Base-by-base conservation (phyloP, 176 grass and related monocot species). In the Coix lacrymajobi region DNA sequence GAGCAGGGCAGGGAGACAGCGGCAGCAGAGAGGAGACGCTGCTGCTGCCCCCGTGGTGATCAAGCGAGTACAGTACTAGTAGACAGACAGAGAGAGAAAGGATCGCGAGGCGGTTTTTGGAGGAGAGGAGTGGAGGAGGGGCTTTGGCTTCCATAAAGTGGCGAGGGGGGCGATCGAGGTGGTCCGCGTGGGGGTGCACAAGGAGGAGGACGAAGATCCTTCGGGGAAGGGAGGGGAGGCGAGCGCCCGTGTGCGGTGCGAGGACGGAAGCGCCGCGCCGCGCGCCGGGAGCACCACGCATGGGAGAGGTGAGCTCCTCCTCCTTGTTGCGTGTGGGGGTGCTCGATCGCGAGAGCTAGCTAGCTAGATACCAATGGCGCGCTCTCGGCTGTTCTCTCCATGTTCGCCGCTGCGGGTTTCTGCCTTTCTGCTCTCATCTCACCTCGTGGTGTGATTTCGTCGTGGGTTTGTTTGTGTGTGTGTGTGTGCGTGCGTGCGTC, bases 231-330 rank as follows among this genome's bases (percentile, higher is more conserved):
- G n/a, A n/a, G n/a, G 29, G 28, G 16, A 16, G 7, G 31, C 17
- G 71, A 13, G 71, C 17, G 71, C 28, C 28, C 71, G 44, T 74
- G 71, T 74, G 71, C 71, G 26, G 9, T 54, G 51, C 51, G 51
- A 71, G 20, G 19, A 37, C 32, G n/a, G 67, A 13, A 29, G 24
- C 5, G n/a, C 38, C 37, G 11, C 19, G 17, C 34, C 34, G 68
- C 34, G 68, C 48, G 19, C 58, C 58, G 58, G 62, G 62, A 51
- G 60, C n/a, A 12, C 46, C n/a, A 12, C 46, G 17, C 82, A 84
- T 84, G 62, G 82, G 62, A 40, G 82, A 84, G 73, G 82, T 84
- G 82, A 84, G 82, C 28, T 25, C 9, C 8, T 4, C 20, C 19
- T 11, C 10, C n/a, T 25, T 2, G n/a, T 25, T 60, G 56, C 9